Evolutionary conservation across 345 rosid genomes (phyloP).

Genomic region (Populus tremula): DNA sequence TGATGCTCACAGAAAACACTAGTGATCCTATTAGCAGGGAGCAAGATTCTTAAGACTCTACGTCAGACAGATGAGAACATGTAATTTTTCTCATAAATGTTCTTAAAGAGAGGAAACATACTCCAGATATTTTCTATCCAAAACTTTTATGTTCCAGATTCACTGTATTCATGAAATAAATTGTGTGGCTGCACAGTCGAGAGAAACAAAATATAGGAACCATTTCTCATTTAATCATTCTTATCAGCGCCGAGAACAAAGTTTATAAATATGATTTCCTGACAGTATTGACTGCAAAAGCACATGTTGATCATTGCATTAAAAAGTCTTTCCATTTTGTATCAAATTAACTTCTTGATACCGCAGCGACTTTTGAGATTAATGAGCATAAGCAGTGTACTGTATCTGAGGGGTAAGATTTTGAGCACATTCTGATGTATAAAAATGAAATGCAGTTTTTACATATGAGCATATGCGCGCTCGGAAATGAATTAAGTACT

Average conservation of each 20-base stretch:
- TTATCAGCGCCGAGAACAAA: not conserved
- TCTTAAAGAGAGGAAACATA: not conserved
- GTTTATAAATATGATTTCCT: not conserved
- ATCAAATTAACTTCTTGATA: not conserved
- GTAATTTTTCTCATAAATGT: constrained; percentile 6
- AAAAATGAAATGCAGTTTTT: not conserved
- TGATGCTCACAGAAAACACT: constrained; percentile 21
- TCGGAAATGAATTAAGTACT: not conserved
- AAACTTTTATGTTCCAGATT: not conserved
- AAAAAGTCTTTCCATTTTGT: not conserved
- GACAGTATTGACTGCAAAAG: no score
- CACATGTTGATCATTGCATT: not conserved
- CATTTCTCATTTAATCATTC: not conserved
- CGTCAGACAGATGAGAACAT: not conserved
- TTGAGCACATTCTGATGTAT: no score
- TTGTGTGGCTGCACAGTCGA: not conserved
- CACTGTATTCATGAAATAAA: not conserved
- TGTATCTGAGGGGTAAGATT: no score
- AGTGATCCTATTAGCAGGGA: constrained; percentile 10
- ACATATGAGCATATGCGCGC: constrained; percentile 2
- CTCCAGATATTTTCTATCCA: not conserved
- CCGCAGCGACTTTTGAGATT: not conserved
- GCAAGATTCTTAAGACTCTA: not conserved
- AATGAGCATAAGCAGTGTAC: no score
- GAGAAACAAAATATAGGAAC: not conserved